Conservation (phyloP, 352 stramenopile species). For the Globisporangium mamillatum region DNA sequence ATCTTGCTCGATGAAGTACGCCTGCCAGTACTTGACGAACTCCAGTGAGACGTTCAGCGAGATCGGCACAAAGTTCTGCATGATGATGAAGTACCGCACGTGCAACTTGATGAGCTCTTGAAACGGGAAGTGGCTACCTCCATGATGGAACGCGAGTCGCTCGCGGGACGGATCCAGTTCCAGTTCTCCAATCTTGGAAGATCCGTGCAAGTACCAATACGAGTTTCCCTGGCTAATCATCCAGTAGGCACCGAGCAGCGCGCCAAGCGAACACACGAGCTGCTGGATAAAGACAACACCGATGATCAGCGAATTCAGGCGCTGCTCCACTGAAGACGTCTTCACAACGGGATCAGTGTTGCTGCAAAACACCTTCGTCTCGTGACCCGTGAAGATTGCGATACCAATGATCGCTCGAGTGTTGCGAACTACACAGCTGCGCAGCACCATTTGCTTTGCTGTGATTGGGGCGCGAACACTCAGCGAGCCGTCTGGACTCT, state of each 20-base stretch:
- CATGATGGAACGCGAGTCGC: constrained; percentile 5
- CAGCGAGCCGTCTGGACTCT: constrained; percentile 30
- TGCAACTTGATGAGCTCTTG: constrained; percentile 79
- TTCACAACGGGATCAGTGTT: constrained; percentile 78
- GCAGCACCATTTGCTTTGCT: constrained; percentile 87
- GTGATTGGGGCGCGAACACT: constrained; percentile 59
- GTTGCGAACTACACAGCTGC: constrained; percentile 87
- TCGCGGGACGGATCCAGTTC: neutral
- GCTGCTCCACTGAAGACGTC: constrained; percentile 72
- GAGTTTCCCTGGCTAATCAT: constrained; percentile 57
- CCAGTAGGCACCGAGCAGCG: constrained; percentile 63
- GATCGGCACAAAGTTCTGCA: constrained; percentile 98
- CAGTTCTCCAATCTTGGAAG: neutral
- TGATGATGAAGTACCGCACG: constrained; percentile 94
- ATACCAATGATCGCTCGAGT: constrained; percentile 79
- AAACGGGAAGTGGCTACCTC: constrained; percentile 31
- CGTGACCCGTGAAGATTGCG: constrained; percentile 88
- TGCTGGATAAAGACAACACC: constrained; percentile 76
- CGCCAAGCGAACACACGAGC: constrained; percentile 60
- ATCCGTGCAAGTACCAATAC: constrained; percentile 62
- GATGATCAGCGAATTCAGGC: constrained; percentile 71
- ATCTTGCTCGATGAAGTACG: constrained; percentile 93
- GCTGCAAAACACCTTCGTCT: constrained; percentile 84
- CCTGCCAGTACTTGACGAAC: constrained; percentile 95
- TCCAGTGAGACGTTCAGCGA: constrained; percentile 98